Base-by-base conservation (phyloP, 305 asterid genomes). In the Stenogyne calaminthoides region DNA sequence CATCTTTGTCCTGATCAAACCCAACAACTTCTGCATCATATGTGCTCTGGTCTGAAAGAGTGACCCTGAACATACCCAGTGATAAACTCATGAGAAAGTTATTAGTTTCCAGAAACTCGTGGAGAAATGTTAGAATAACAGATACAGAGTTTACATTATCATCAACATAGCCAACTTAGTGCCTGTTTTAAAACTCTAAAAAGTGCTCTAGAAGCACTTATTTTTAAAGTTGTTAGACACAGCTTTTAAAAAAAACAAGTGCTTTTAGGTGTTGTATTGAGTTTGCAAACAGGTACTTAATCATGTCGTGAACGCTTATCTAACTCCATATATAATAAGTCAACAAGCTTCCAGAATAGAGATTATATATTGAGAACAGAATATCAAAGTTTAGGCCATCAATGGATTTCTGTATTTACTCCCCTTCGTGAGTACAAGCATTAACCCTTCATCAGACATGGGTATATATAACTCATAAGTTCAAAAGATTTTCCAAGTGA, bases 1-100 rank as follows among this genome's bases (percentile, higher is more conserved):
- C 98, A 82, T 95, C 99, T 83, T 92, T 95, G 84, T 95, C 99
- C 84, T 87, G 99, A 87, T 95, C 98, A 79, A 89, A 92, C 74
- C 99, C 99, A 86, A 95, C 97, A 79, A 95, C 87, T 84, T 74
- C 87, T 64, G 97, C 99, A 67, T 90, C 98, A 32, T 82, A 90
- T 80, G 92, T 86, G 83, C 83, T 89, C 90, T 95, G 99, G 73
- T 95, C 99, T 61, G 96, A 93, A 75, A 92, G 88, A 67, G 99
- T 95, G 80, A 95, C 98, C 92, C 99, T 95, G 88, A 70, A 77
- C 58, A 81, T 57, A 75, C 58, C 73, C 78, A 57, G 60, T 66
- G n/a, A 49, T 75, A 39, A 55, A 64, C 73, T 71, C 75, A 54
- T 59, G 67, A 58, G 22, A 64, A 70, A 64, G 67, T 27, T 37